These are phyloP conservation scores for Cutaneotrichosporon cutaneum DNA, from an alignment of 1,284 basidiomycete species.

Conservation along the genomic window DNA sequence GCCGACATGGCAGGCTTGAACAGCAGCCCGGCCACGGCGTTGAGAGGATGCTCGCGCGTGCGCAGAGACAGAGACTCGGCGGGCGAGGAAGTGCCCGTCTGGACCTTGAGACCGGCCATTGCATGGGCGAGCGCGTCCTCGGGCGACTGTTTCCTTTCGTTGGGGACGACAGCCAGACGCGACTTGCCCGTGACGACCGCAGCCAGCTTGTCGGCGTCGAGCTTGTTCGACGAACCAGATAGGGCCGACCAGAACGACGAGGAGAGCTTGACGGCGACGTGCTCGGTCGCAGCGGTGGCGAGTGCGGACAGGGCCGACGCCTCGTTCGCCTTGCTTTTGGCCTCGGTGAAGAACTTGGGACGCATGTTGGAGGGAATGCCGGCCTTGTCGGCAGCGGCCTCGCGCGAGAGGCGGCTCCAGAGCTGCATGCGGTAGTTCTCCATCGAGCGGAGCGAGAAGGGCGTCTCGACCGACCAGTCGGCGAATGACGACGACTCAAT, in stretches of 20 bases:
- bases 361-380: slow-evolving; percentile 40
- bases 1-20: slow-evolving; percentile 22
- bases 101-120: slow-evolving; percentile 37
- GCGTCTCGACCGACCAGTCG: slow-evolving; percentile 63
- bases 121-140: slow-evolving; percentile 31
- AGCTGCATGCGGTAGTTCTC: slow-evolving; percentile 83
- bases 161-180: slow-evolving; percentile 41
- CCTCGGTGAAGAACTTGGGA: slow-evolving; percentile 51
- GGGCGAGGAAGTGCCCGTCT: slow-evolving; percentile 27
- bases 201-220: slow-evolving; percentile 53
- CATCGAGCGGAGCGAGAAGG: slow-evolving; percentile 76
- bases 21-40: slow-evolving; percentile 30
- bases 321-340: slow-evolving; percentile 13
- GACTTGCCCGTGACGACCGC: slow-evolving; percentile 53
- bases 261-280: slow-evolving; percentile 51
- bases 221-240: slow-evolving; percentile 27
- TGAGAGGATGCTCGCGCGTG: slow-evolving; percentile 35
- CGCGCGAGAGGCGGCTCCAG: slow-evolving; percentile 73
- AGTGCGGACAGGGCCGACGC: slow-evolving; percentile 17
- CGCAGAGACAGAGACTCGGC: slow-evolving; percentile 21
- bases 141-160: slow-evolving; percentile 14
- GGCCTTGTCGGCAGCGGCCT: slow-evolving; percentile 48
- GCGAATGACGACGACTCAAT: slow-evolving; percentile 64
- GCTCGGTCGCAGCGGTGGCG: slow-evolving; percentile 35
- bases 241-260: slow-evolving; percentile 55